Percentiles rank a stretch among this genome's conserved stretches.
Conservation (phyloP, 2,329 filamentous ascomycete genomes). For the Colletotrichum australisinense region DNA sequence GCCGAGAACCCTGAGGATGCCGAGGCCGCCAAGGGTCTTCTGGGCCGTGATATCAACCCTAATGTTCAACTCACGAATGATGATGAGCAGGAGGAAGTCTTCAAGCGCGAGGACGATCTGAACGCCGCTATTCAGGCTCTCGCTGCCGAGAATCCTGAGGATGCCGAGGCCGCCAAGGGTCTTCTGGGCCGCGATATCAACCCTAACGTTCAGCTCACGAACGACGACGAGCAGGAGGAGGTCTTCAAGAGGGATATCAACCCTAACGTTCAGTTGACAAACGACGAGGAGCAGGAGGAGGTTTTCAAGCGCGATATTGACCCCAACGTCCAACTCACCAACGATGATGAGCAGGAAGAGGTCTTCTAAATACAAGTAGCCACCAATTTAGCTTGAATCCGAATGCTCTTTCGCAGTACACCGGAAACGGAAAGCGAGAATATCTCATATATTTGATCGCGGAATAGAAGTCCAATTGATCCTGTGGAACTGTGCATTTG, state of each 20-base stretch:
- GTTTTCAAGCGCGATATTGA: not conserved
- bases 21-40: not conserved
- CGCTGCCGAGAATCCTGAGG: slow-evolving; percentile 18
- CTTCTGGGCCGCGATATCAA: slow-evolving; percentile 6
- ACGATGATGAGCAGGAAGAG: slow-evolving; percentile 12
- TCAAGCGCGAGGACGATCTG: slow-evolving; percentile 15
- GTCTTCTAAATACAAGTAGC: slow-evolving; percentile 5
- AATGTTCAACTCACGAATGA: not conserved
- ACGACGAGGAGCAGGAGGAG: slow-evolving; percentile 12
- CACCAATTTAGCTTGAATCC: no score
- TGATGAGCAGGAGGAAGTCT: not conserved
- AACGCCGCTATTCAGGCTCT: slow-evolving; percentile 11
- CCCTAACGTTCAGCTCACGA: not conserved
- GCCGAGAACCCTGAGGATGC: slow-evolving; percentile 23
- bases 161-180: slow-evolving; percentile 4
- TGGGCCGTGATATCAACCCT: not conserved
- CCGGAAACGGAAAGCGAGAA: no score
- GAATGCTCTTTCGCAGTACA: no score
- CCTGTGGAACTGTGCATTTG: no score
- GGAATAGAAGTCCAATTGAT: no score
- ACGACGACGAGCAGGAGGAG: slow-evolving; percentile 9
- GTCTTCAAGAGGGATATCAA: not conserved
- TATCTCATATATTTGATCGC: no score
- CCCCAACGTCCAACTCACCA: not conserved
- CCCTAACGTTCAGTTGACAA: not conserved